Evolutionary conservation across 768 basidiomycete species (phyloP).

Genomic region (Lepiota subincarnata): DNA sequence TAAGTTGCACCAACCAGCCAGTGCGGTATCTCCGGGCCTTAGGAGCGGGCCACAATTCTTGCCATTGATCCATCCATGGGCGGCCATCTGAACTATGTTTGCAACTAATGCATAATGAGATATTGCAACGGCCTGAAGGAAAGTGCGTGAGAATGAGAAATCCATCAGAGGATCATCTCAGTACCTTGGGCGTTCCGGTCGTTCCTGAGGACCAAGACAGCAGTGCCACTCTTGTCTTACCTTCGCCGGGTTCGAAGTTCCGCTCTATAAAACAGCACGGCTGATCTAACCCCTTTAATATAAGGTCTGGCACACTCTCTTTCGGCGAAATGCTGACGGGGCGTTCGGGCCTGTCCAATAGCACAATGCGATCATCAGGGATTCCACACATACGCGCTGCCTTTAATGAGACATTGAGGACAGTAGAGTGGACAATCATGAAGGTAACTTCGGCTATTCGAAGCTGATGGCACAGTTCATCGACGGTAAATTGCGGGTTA

Average conservation of each 20-base stretch:
- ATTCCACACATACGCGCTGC: conserved; percentile 37
- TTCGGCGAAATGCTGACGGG: neutral
- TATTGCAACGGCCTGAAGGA: conserved; percentile 44
- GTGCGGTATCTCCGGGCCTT: conserved; percentile 46
- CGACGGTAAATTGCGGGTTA: conserved; percentile 49
- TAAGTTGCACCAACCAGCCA: conserved; percentile 25
- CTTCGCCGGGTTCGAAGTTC: conserved; percentile 46
- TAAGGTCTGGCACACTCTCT: conserved; percentile 22
- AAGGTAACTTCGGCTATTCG: conserved; percentile 36
- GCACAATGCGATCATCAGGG: conserved; percentile 39
- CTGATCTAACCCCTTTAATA: conserved; percentile 20
- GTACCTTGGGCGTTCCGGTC: conserved; percentile 61
- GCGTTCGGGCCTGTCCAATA: conserved; percentile 30
- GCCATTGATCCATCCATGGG: conserved; percentile 30
- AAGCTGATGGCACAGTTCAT: conserved; percentile 52
- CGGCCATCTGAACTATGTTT: conserved; percentile 49
- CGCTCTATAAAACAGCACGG: conserved; percentile 36
- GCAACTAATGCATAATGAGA: conserved; percentile 53
- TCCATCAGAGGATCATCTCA: too few species aligned
- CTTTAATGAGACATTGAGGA: conserved; percentile 36
- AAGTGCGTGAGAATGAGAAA: neutral
- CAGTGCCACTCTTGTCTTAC: conserved; percentile 54
- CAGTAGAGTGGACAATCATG: conserved; percentile 43
- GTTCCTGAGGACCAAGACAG: conserved; percentile 68
- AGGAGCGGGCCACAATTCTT: conserved; percentile 29